These are phyloP conservation scores for Begonia masoniana DNA, from an alignment of 306 rosid species.

Conservation along the genomic window DNA sequence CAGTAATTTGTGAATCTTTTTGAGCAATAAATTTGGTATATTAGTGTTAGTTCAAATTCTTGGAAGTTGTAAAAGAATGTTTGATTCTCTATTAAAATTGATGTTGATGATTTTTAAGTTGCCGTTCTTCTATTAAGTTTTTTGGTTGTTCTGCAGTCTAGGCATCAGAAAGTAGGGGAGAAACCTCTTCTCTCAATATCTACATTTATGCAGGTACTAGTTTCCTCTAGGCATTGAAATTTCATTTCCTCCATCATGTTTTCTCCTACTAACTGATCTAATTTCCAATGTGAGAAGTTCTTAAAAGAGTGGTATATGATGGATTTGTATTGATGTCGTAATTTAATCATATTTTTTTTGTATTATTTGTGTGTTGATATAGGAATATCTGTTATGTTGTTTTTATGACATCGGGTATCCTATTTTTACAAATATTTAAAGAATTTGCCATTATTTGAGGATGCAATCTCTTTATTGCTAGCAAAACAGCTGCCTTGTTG, in stretches of 20 bases:
- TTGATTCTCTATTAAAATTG: background rate
- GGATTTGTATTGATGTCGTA: too few relatives aligned
- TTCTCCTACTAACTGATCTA: too few relatives aligned
- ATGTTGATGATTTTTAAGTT: background rate
- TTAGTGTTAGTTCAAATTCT: background rate
- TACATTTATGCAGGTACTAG: slow-evolving; percentile 63
- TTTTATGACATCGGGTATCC: too few relatives aligned
- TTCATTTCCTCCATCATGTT: background rate
- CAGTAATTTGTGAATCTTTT: background rate
- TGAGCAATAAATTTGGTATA: background rate
- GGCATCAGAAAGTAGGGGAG: slow-evolving; percentile 94
- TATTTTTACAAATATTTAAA: too few relatives aligned
- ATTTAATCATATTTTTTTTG: too few relatives aligned
- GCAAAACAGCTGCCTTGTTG: too few relatives aligned
- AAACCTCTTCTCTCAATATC: slow-evolving; percentile 91
- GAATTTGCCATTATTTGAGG: too few relatives aligned
- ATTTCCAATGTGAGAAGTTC: too few relatives aligned
- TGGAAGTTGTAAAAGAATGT: background rate
- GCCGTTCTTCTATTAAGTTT: slow-evolving; percentile 10
- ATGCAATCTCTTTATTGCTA: too few relatives aligned
- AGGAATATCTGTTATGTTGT: too few relatives aligned
- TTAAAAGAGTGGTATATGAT: too few relatives aligned
- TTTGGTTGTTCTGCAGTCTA: slow-evolving; percentile 65
- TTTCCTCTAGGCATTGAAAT: background rate
- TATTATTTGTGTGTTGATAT: too few relatives aligned